Percentiles rank a stretch among this genome's conserved stretches.
Conservation (phyloP, 352 stramenopile genomes). For the Phytophthora fragariaefolia region DNA sequence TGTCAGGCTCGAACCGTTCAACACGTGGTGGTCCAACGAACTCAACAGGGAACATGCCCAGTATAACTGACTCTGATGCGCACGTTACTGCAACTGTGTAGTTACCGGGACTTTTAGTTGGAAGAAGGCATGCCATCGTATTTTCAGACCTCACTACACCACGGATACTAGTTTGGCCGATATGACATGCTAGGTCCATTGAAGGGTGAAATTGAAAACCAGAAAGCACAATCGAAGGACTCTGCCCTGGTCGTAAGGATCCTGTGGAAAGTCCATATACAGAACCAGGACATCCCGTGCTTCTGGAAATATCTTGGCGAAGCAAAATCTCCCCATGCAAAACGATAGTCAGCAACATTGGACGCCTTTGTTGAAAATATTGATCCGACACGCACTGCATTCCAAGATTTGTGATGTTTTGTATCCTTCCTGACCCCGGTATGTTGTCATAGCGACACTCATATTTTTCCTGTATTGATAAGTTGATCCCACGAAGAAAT, state of each 20-base stretch:
- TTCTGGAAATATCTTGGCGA: conserved; percentile 14
- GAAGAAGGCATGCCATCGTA: conserved; percentile 34
- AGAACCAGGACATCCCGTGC: conserved; percentile 22
- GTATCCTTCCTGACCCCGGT: conserved; percentile 11
- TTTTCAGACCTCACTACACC: conserved; percentile 36
- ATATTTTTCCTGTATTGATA: conserved; percentile 24
- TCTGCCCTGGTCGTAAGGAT: conserved; percentile 23
- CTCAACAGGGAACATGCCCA: conserved; percentile 36
- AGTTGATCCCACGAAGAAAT: conserved; percentile 18
- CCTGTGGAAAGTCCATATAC: conserved; percentile 23
- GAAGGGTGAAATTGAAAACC: conserved; percentile 36
- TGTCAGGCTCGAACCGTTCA: conserved; percentile 22
- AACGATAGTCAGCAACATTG: conserved; percentile 21
- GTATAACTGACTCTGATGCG: neutral
- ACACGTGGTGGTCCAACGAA: conserved; percentile 30
- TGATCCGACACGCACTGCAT: conserved; percentile 28
- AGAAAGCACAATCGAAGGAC: conserved; percentile 29
- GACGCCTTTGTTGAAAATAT: neutral
- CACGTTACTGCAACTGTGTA: conserved; percentile 47
- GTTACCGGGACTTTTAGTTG: conserved; percentile 36
- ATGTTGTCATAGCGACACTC: conserved; percentile 38
- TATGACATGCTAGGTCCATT: conserved; percentile 37
- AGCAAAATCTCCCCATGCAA: conserved; percentile 27
- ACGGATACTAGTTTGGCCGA: conserved; percentile 10
- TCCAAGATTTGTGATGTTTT: conserved; percentile 16